These are phyloP conservation scores for Trypanosoma mega DNA, from an alignment of 208 protist genomes.

Conservation along the genomic window DNA sequence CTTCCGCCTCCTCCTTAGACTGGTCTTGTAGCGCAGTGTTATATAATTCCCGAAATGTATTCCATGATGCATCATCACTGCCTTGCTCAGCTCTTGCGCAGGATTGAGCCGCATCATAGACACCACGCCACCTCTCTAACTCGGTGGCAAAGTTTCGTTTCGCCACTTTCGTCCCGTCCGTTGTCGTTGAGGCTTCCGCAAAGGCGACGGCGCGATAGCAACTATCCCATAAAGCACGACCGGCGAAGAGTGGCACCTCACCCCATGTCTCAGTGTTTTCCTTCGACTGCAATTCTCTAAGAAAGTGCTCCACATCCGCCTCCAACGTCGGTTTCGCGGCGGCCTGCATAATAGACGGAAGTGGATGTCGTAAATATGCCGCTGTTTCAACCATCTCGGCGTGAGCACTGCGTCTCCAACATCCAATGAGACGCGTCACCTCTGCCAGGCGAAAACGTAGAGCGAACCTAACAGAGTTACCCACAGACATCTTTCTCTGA, in stretches of 20 bases:
- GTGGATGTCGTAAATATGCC: constrained; percentile 38
- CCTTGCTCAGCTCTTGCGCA: no score
- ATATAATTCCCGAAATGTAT: no score
- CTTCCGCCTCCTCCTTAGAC: no score
- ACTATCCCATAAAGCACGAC: constrained; percentile 12
- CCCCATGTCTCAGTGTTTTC: not conserved
- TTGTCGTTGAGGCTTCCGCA: constrained; percentile 2
- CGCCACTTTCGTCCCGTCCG: no score
- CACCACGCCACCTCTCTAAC: no score
- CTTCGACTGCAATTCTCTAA: constrained; percentile 16
- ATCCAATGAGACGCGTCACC: constrained; percentile 45
- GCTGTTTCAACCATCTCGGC: constrained; percentile 26
- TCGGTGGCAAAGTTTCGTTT: no score
- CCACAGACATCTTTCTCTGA: no score
- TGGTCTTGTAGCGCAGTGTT: no score
- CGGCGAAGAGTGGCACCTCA: constrained; percentile 13
- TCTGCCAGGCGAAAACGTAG: constrained; percentile 46
- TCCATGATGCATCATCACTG: no score
- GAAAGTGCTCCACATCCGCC: constrained; percentile 25
- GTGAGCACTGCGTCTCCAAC: constrained; percentile 50
- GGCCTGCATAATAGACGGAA: constrained; percentile 28
- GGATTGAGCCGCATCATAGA: no score
- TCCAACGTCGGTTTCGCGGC: constrained; percentile 12
- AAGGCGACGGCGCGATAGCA: constrained; percentile 20
- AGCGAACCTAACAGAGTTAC: no score